phyloP scores from a whole-genome alignment of 169 alveolate genomes.

The Plasmodium relictum region DNA sequence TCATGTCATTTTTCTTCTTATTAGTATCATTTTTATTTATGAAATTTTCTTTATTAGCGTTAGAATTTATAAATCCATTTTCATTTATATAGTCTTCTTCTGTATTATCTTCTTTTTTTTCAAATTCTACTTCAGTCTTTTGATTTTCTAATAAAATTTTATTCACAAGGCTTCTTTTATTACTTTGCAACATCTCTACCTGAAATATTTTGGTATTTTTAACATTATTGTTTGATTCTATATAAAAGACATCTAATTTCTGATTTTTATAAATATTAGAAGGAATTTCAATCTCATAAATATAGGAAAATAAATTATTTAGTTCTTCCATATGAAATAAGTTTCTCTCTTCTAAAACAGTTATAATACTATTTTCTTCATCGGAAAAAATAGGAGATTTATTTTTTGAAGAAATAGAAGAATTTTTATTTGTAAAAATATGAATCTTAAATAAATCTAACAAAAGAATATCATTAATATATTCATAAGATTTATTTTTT shows the following conservation, averaged over 20 bases:
- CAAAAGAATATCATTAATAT: constrained; percentile 44
- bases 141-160: constrained; percentile 15
- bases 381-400: background rate
- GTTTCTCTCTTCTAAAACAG: background rate
- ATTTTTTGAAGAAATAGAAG: constrained; percentile 1
- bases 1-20: constrained; percentile 10
- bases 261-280: constrained; percentile 43
- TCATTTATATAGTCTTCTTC: constrained; percentile 12
- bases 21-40: constrained; percentile 43
- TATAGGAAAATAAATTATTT: constrained; percentile 29
- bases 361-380: background rate
- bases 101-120: constrained; percentile 15
- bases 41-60: constrained; percentile 32
- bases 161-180: constrained; percentile 6
- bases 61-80: constrained; percentile 30
- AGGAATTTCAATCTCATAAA: constrained; percentile 36
- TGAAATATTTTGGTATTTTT: constrained; percentile 34
- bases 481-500: constrained; percentile 66
- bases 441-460: constrained; percentile 50
- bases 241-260: constrained; percentile 37
- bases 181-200: constrained; percentile 4
- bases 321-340: constrained; percentile 10
- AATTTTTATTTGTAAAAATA: constrained; percentile 14
- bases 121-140: background rate
- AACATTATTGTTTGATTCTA: constrained; percentile 32